These are phyloP conservation scores for Amborella trichopoda DNA, from an alignment of 164 flowering plant species.

Conservation along the genomic window DNA sequence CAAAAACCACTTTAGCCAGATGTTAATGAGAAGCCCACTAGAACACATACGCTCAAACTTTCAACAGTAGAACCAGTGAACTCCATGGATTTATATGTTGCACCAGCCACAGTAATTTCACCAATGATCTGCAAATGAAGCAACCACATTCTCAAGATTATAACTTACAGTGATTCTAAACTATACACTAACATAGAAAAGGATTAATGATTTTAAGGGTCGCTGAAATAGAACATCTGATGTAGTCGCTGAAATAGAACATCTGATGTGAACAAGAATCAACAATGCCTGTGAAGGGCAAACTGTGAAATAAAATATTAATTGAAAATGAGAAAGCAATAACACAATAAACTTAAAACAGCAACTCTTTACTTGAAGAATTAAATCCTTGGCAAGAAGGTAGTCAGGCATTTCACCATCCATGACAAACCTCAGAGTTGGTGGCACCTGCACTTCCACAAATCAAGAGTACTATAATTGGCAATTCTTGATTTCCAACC, in stretches of 20 bases:
- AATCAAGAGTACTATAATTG: too few species aligned
- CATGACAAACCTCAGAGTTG: conserved; percentile 84
- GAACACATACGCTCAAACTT: conserved; percentile 81
- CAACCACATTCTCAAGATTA: not conserved
- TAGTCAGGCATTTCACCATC: conserved; percentile 97
- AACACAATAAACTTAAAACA: not conserved
- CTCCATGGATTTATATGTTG: conserved; percentile 95
- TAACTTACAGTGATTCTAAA: too few species aligned
- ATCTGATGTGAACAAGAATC: too few species aligned
- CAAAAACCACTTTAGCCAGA: not conserved
- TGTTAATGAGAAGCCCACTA: not conserved
- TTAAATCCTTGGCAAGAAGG: conserved; percentile 94
- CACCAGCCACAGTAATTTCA: conserved; percentile 95
- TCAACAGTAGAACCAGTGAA: conserved; percentile 92
- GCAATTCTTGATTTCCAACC: too few species aligned
- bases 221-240: too few species aligned
- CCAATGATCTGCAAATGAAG: conserved; percentile 73
- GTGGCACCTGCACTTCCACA: conserved; percentile 99
- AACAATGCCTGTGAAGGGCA: too few species aligned
- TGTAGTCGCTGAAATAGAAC: too few species aligned
- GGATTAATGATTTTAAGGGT: too few species aligned
- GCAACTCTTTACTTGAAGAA: conserved; percentile 89
- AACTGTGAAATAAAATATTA: too few species aligned
- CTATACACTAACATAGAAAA: too few species aligned
- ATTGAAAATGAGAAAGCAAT: not conserved